Base-by-base conservation (phyloP, 345 rosid genomes). In the Boechera retrofracta region DNA sequence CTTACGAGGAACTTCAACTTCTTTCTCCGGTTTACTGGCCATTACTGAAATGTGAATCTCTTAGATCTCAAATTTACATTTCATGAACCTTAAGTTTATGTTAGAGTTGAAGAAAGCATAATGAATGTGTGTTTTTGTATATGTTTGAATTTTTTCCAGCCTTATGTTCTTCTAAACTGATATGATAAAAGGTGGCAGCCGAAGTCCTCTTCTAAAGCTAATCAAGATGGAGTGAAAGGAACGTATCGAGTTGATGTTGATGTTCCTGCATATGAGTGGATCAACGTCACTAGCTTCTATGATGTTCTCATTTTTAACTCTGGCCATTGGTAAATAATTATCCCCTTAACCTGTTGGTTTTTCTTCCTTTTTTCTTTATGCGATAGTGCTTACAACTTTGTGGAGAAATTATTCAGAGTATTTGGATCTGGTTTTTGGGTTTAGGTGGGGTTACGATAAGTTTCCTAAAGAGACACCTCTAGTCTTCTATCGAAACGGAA, bases 371-470 rank as follows among this genome's bases (percentile, higher is more conserved):
- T 58, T 1, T 39, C 60, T 48, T 10, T 54, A 0, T 57, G 48
- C 13, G 10, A 10, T 3, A 41, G 10, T 41, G 44, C 44, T 69
- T 72, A 5, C 44, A 56, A 15, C 72, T 55, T 44, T 70, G 69
- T 44, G 75, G 5, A 56, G 48, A 60, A 49, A 59, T 62, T 2
- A 58, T 15, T 65, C 38, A 42, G n/a, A 64, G 57, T 15, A 36
- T n/a, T 9, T 53, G 55, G 63, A 38, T 31, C 3, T 69, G 49
- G 36, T 44, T 36, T 26, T 71, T 6, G 42, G n/a, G 49, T 75
- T 39, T 54, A 95, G 98, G 97, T 92, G 99, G 99, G 90, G 96
- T 45, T 83, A 82, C 39, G 98, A 89, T 77, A 95, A 95, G 80
- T 95, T 95, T 80, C 99, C 99, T 0, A 76, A 82, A 69, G 96